Conservation (phyloP, 345 rosid species). For the Noccaea caerulescens region DNA sequence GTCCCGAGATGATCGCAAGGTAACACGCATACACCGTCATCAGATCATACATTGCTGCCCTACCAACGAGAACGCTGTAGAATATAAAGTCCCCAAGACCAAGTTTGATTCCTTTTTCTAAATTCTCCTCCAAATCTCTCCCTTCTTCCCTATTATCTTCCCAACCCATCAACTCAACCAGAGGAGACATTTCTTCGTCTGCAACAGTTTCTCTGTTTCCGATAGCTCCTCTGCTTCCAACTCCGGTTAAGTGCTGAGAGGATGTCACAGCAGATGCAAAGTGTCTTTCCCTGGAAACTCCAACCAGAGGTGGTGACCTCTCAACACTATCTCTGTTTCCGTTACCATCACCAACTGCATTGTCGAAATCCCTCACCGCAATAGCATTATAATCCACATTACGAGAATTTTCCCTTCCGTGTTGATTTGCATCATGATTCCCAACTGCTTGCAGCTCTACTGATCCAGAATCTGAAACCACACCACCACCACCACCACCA, state of each 20-base stretch:
- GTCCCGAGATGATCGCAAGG: slow-evolving; percentile 94
- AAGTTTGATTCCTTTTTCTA: slow-evolving; percentile 73
- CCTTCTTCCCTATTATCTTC: slow-evolving; percentile 47
- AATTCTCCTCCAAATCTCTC: slow-evolving; percentile 35
- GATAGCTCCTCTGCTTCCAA: slow-evolving; percentile 51
- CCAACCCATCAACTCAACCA: slow-evolving; percentile 62
- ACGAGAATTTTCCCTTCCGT: slow-evolving; percentile 41
- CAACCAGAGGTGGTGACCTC: slow-evolving; percentile 59
- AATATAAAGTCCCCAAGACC: slow-evolving; percentile 97
- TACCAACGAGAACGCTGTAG: slow-evolving; percentile 97
- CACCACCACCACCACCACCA: slow-evolving; percentile 46
- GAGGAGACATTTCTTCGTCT: slow-evolving; percentile 85
- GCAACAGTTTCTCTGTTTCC: slow-evolving; percentile 30
- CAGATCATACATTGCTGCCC: slow-evolving; percentile 99
- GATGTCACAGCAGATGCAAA: slow-evolving; percentile 55
- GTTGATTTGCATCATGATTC: slow-evolving; percentile 38
- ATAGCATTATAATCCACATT: slow-evolving; percentile 44
- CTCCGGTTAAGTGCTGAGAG: slow-evolving; percentile 55
- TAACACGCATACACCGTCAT: slow-evolving; percentile 98
- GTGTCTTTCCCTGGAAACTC: slow-evolving; percentile 47
- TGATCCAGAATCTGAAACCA: slow-evolving; percentile 65
- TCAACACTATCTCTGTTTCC: slow-evolving; percentile 52
- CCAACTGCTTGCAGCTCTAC: slow-evolving; percentile 77
- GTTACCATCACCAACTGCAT: slow-evolving; percentile 42
- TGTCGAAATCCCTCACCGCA: slow-evolving; percentile 40